Conservation (phyloP, 2,329 filamentous ascomycete genomes). For the Fusarium proliferatum region DNA sequence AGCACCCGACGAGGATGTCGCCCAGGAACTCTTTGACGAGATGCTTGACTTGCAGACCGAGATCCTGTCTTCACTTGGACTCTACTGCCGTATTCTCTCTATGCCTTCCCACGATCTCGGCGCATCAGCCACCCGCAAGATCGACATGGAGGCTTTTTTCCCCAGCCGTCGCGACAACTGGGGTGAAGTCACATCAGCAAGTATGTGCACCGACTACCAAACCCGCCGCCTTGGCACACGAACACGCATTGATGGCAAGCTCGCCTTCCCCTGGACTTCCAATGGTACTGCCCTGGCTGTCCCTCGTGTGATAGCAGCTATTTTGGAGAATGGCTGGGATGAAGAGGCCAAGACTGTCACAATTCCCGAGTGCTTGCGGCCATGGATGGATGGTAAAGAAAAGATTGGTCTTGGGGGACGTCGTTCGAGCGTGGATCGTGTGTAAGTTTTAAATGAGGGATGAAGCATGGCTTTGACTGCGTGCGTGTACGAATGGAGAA, state of each 20-base stretch:
- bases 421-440: constrained; percentile 45
- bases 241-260: constrained; percentile 66
- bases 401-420: constrained; percentile 63
- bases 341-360: constrained; percentile 72
- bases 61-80: constrained; percentile 79
- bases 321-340: constrained; percentile 93
- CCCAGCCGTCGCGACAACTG: constrained; percentile 79
- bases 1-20: constrained; percentile 61
- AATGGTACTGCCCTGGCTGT: constrained; percentile 96
- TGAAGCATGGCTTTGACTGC: constrained; percentile 2
- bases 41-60: constrained; percentile 89
- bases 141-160: constrained; percentile 95
- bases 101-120: constrained; percentile 93
- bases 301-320: constrained; percentile 86
- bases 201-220: constrained; percentile 96
- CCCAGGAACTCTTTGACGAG: constrained; percentile 78
- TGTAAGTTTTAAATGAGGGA: constrained; percentile 31
- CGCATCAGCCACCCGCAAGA: constrained; percentile 86
- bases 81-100: constrained; percentile 89
- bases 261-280: constrained; percentile 85
- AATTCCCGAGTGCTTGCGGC: constrained; percentile 81
- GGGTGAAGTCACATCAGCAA: constrained; percentile 93
- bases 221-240: constrained; percentile 82
- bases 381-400: constrained; percentile 84
- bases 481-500: constrained; percentile 27